phyloP scores from a whole-genome alignment of 2,329 filamentous ascomycete genomes.

The Cercospora sojina region DNA sequence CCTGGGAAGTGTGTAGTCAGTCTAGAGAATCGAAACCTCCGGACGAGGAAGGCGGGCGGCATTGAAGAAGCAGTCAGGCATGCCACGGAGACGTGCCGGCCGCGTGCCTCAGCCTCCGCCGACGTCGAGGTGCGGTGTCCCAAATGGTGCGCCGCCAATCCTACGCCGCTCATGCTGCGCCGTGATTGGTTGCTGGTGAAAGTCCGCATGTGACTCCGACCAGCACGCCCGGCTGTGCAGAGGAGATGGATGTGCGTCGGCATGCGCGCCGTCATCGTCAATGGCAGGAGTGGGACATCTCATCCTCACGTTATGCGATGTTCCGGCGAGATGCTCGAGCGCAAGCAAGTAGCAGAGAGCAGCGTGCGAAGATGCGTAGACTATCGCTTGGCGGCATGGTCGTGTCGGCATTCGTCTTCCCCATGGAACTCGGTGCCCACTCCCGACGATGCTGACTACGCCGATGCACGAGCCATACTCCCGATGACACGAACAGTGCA shows the following conservation, averaged over 20 bases:
- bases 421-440: no score
- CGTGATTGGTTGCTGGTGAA: background rate
- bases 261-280: background rate
- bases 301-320: background rate
- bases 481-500: background rate
- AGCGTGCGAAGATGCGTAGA: background rate
- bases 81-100: background rate
- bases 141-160: background rate
- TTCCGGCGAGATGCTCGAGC: background rate
- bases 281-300: background rate
- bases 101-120: background rate
- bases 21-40: slow-evolving; percentile 2
- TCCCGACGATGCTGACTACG: no score
- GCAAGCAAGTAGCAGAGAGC: background rate
- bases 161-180: background rate
- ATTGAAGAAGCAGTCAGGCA: slow-evolving; percentile 11
- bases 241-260: background rate
- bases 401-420: background rate
- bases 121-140: background rate
- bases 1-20: background rate
- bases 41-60: slow-evolving; percentile 12
- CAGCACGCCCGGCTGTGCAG: background rate
- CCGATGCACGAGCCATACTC: background rate
- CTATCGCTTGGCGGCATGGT: no score
- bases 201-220: background rate